Conservation (phyloP, 768 basidiomycete genomes). For the Panaeolus papilionaceus region DNA sequence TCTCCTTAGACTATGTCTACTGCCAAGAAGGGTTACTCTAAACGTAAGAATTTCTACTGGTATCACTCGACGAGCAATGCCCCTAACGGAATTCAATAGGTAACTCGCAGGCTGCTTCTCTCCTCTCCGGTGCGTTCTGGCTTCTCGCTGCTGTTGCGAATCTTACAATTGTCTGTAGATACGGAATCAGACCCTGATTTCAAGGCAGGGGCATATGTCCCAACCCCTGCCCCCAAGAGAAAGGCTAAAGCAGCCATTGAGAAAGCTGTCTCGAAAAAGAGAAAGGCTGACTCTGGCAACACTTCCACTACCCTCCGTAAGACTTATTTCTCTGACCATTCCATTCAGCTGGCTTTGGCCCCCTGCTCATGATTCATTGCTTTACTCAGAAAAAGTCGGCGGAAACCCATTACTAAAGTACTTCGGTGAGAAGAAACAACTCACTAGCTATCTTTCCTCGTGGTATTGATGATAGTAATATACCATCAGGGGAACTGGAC, state of each 20-base stretch:
- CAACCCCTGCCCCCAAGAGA: constrained; percentile 27
- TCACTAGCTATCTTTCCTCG: background rate
- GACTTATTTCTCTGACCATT: background rate
- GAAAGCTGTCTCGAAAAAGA: background rate
- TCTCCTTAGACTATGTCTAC: background rate
- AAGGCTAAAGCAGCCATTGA: constrained; percentile 2
- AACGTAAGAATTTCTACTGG: background rate
- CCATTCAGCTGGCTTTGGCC: background rate
- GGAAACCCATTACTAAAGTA: constrained; percentile 55
- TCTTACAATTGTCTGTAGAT: constrained; percentile 33
- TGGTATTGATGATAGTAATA: background rate
- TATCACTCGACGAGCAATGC: background rate
- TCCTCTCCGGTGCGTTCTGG: background rate
- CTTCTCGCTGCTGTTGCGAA: background rate
- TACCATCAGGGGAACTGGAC: constrained; percentile 41
- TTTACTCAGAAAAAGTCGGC: constrained; percentile 16
- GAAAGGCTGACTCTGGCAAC: constrained; percentile 15
- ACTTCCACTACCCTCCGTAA: background rate
- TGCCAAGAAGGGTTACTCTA: background rate
- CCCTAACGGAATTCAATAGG: background rate
- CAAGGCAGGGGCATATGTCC: constrained; percentile 44
- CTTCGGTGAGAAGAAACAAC: constrained; percentile 46
- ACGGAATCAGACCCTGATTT: constrained; percentile 60
- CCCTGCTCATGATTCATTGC: background rate
- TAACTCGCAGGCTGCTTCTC: background rate